Base-by-base conservation (phyloP, 2,329 filamentous ascomycete species). In the Cladosporium austrohemisphaericum region DNA sequence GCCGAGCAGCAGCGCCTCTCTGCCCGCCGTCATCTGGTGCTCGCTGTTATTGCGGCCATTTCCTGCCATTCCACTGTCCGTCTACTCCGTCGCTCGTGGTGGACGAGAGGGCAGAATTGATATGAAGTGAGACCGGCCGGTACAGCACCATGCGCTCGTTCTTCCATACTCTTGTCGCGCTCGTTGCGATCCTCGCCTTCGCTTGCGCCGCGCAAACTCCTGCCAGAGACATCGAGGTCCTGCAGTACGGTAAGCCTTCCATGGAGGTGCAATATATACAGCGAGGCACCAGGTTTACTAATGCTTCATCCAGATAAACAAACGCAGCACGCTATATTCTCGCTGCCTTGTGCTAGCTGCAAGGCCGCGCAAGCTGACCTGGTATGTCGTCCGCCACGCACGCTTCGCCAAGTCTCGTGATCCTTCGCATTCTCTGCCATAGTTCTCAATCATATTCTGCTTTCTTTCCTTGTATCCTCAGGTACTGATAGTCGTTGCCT, bases 351-450 rank as follows among this genome's bases (percentile, higher is more conserved):
- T 50, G 38, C 47, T 50, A 43, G 47, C 47, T 50, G 47, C 47
- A 38, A 50, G 38, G 47, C 47, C 47, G 25, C 47, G 47, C 47
- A 50, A 50, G 47, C 47, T 36, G 47, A 50, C 47, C 19, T 50
- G 47, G 47, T 50, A 50, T 50, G 47, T 50, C 37, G 9, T 31
- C 44, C 44, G 33, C 44, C 44, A 23, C 44, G 33, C 23, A 47
- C 33, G 33, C 44, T 38, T 18, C 25, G 44, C 44, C 33, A 47
- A 47, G 44, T 36, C 44, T 31, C 41, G 31, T 38, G 33, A 47
- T 47, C 44, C 33, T 47, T 20, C 44, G 32, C 23, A 18, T 16
- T 23, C 14, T 28, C 33, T 22, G 22, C 6, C 32, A 38, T 31
- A 22, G 44, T 41, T 47, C 33, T 22, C 23, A 7, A 6, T 38